Evolutionary conservation across 805 yeast species (phyloP), one percentile per base, ranked within the genome.

Genomic region (Candida boidinii): DNA sequence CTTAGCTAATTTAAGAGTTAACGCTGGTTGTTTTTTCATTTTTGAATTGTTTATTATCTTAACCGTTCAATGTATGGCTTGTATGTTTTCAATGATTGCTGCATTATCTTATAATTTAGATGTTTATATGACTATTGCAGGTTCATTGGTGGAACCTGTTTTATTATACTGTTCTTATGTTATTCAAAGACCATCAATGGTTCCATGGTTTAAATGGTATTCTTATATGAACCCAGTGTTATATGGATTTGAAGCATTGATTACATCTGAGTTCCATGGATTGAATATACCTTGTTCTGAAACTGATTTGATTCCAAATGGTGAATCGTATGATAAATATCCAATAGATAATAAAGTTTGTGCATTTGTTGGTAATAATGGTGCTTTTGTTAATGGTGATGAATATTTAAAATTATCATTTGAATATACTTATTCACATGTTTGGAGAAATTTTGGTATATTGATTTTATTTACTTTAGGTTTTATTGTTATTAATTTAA

Each of bases 151-250:
- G 39, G 51, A 77, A 34, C 63, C 64, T 17, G 47, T 73, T 37
- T 62, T 68, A 10, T 58, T 73, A 44, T 78, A 76, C 48, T 66
- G 81, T 8, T 77, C 81, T 25, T 72, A 65, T 52, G 67, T 73
- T 47, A 66, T 75, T 41, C 80, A 77, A 26, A 51, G 62, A 17
- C 61, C 63, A 3, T 54, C 60, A 9, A 73, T 77, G 79, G 76
- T 73, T 42, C 76, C 74, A 29, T 81, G 90, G 88, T 76, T 78
- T 43, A 68, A 73, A 38, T 79, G 84, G 82, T 60, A 77, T 30
- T 65, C 70, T 21, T 76, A 70, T 41, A 42, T 75, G 17, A 67
- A 78, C 42, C 83, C 84, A 1, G 51, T 76, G 23, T 60, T 65
- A 39, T 77, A 66, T 43, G 70, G 69, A 0, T 75, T 73, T 53